These are phyloP conservation scores for Fraxinus excelsior DNA, from an alignment of 257 asterid species.

Conservation along the genomic window DNA sequence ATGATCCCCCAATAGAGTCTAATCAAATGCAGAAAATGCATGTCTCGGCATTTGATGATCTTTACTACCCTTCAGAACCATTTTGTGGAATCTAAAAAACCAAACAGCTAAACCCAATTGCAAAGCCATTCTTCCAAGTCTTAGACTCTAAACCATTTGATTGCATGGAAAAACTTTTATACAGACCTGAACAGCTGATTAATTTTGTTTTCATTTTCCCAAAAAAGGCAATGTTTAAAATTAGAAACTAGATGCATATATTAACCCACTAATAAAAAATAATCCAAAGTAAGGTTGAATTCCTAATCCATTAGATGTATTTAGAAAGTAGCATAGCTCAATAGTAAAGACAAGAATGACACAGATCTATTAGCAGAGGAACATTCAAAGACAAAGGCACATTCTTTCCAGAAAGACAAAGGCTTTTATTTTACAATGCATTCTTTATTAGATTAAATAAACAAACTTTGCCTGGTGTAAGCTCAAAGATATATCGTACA, in stretches of 20 bases:
- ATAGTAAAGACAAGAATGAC: background rate
- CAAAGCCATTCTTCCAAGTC: background rate
- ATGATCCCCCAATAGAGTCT: background rate
- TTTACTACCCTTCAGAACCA: background rate
- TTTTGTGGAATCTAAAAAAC: background rate
- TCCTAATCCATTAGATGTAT: background rate
- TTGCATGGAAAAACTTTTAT: background rate
- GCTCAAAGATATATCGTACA: slow-evolving; percentile 48
- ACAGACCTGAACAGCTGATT: background rate
- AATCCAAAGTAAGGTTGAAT: background rate
- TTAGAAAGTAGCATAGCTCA: background rate
- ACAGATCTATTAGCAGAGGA: background rate
- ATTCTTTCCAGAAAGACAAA: background rate
- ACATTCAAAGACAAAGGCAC: background rate
- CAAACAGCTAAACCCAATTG: background rate
- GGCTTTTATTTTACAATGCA: background rate
- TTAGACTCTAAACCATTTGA: background rate
- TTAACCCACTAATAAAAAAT: no score
- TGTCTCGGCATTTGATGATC: background rate
- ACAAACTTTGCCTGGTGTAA: background rate
- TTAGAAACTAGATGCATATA: background rate
- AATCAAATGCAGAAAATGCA: background rate
- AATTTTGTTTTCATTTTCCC: background rate
- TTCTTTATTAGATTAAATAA: background rate
- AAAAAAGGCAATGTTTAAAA: background rate